Evolutionary conservation across 495 filamentous ascomycete species (phyloP).

Genomic region (Daldinia caldariorum): DNA sequence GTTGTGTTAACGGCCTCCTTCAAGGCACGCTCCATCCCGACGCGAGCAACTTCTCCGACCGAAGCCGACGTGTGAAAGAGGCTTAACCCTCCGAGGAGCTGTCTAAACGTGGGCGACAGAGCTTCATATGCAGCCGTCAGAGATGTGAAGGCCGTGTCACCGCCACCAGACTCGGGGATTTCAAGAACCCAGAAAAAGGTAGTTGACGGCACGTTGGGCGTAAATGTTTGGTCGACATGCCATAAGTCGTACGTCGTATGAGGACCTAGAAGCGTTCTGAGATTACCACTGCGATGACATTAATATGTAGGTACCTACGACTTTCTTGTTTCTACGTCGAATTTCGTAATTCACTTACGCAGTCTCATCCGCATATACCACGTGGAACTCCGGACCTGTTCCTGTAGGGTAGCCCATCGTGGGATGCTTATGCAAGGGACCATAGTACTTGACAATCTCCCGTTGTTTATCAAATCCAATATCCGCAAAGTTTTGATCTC

Average conservation of each 20-base stretch:
- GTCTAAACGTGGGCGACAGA: constrained; percentile 65
- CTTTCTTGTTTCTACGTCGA: too few species aligned
- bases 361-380: constrained; percentile 67
- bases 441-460: constrained; percentile 46
- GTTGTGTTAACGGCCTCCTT: constrained; percentile 25
- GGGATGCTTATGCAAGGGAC: constrained; percentile 36
- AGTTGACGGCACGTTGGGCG: constrained; percentile 71
- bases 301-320: constrained; percentile 51
- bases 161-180: constrained; percentile 62
- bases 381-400: constrained; percentile 24
- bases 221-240: constrained; percentile 74
- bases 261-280: constrained; percentile 54
- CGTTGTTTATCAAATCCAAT: constrained; percentile 61
- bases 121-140: constrained; percentile 66
- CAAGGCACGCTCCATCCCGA: constrained; percentile 45
- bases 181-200: constrained; percentile 73
- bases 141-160: constrained; percentile 71
- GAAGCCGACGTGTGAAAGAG: constrained; percentile 62
- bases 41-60: constrained; percentile 63
- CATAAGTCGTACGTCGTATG: constrained; percentile 66
- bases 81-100: constrained; percentile 67
- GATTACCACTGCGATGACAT: constrained; percentile 65
- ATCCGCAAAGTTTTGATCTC: constrained; percentile 23
- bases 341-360: constrained; percentile 54
- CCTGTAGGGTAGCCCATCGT: constrained; percentile 26